These are phyloP conservation scores for Calonectria multiphialidica DNA, from an alignment of 2,329 filamentous ascomycete genomes.

Conservation along the genomic window DNA sequence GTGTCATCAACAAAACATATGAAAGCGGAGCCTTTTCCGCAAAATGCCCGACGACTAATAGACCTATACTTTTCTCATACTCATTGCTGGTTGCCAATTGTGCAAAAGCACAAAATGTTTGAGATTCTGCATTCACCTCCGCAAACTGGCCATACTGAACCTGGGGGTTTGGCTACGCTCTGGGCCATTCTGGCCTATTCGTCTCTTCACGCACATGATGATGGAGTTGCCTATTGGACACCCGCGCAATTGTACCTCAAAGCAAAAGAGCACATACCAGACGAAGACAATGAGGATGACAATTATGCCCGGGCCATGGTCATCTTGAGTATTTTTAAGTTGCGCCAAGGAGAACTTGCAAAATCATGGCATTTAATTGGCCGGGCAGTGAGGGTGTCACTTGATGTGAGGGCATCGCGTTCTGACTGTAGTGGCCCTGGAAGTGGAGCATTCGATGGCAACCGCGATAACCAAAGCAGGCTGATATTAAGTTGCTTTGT, in stretches of 20 bases:
- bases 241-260: not conserved
- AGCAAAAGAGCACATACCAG: not conserved
- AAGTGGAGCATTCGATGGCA: too few relatives aligned
- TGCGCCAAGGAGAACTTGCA: not conserved
- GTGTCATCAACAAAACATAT: not conserved
- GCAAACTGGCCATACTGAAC: not conserved
- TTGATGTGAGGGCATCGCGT: not conserved
- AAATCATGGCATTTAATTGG: too few relatives aligned
- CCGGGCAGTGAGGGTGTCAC: not conserved
- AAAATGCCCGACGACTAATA: not conserved
- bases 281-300: not conserved
- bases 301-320: not conserved
- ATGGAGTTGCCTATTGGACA: not conserved
- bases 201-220: not conserved
- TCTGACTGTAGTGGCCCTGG: too few relatives aligned
- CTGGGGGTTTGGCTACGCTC: not conserved
- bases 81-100: not conserved
- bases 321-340: not conserved
- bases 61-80: not conserved
- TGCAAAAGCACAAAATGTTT: not conserved
- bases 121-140: not conserved
- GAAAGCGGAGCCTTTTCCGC: not conserved
- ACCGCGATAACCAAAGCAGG: not conserved
- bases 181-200: not conserved
- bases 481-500: not conserved